Percentiles rank a stretch among this genome's conserved stretches.
Conservation (phyloP, 2,329 filamentous ascomycete genomes). For the Escovopsis sp. region DNA sequence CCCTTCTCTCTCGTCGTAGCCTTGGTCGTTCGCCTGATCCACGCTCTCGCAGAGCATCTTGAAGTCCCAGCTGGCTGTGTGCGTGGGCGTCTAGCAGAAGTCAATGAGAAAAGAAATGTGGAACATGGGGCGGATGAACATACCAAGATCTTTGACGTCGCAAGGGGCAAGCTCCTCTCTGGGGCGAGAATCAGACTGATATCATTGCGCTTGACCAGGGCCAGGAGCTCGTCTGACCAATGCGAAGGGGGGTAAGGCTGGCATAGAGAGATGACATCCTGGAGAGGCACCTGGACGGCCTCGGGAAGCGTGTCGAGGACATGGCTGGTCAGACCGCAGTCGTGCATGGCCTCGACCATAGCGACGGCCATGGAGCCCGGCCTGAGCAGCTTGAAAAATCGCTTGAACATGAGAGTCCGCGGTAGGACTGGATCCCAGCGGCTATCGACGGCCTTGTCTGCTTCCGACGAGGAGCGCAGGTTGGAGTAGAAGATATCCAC, state of each 20-base stretch:
- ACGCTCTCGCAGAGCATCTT: conserved; percentile 58
- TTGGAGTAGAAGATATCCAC: conserved; percentile 29
- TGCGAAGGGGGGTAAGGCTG: conserved; percentile 65
- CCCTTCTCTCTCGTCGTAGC: conserved; percentile 66
- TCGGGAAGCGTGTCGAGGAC: conserved; percentile 76
- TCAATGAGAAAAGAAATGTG: conserved; percentile 10
- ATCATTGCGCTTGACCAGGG: conserved; percentile 68
- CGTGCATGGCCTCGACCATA: conserved; percentile 59
- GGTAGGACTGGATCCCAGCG: conserved; percentile 39
- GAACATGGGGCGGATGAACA: conserved; percentile 7
- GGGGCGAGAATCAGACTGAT: conserved; percentile 50
- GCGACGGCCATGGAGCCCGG: conserved; percentile 37
- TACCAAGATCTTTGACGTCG: conserved; percentile 27
- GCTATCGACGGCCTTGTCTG: conserved; percentile 19
- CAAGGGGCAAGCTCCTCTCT: conserved; percentile 13
- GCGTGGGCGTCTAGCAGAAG: conserved; percentile 38
- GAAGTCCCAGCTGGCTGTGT: conserved; percentile 57
- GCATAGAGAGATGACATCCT: conserved; percentile 71
- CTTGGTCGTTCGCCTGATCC: conserved; percentile 42
- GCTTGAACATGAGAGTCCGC: conserved; percentile 53
- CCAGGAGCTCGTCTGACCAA: conserved; percentile 58
- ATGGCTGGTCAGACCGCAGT: conserved; percentile 48
- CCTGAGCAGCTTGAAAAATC: conserved; percentile 46
- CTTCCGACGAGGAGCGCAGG: conserved; percentile 17
- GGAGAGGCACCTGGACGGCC: conserved; percentile 62